Evolutionary conservation across 2,329 filamentous ascomycete species (phyloP), one percentile per base, ranked within the genome.

Genomic region (Fusarium tanahbumbuense): DNA sequence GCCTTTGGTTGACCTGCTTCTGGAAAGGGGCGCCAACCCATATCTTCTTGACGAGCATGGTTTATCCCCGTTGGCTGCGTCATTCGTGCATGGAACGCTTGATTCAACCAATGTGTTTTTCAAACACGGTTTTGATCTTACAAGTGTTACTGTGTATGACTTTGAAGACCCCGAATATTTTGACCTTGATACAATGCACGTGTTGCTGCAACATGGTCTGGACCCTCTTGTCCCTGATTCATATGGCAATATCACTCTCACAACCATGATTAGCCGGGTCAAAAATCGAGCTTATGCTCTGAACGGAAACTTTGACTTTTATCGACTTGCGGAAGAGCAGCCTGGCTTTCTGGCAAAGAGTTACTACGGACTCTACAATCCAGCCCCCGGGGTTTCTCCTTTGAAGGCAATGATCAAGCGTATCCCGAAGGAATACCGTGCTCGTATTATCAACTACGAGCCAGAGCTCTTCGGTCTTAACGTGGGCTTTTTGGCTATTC

Each of bases 261-360:
- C 57, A 16, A 23, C 25, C 18, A 37, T 70, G 49, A 42, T 72
- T 6, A 32, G 13, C 4, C 50, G 22, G 34, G 16, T 27, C 3
- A 16, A 32, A 6, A 40, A 52, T 20, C 64, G 62, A 16, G 28
- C 48, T 2, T 62, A 52, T 16, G 58, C 48, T 13, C 40, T 75
- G 10, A 75, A 73, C 53, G 53, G 49, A 20, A 40, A 64, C 18
- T 63, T 74, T 30, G 73, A 75, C 64, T 74, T 67, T 45, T 58
- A 56, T 12, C 53, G 52, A 6, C 50, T 75, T 13, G 56, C 49
- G 22, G 40, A 64, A 18, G 58, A 70, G 20, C 56, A 64, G 10
- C 71, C 73, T 18, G 37, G 52, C 5, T 44, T 75, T 5, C 34
- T 75, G n/a, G 44, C 44, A 27, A 25, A 1, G 8, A 12, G 27